A percentile compares a stretch with the other conserved stretches of the same genome.
These are phyloP conservation scores for Dictyostelium gargantuum DNA, from an alignment of 208 protist species.

Conservation along the genomic window DNA sequence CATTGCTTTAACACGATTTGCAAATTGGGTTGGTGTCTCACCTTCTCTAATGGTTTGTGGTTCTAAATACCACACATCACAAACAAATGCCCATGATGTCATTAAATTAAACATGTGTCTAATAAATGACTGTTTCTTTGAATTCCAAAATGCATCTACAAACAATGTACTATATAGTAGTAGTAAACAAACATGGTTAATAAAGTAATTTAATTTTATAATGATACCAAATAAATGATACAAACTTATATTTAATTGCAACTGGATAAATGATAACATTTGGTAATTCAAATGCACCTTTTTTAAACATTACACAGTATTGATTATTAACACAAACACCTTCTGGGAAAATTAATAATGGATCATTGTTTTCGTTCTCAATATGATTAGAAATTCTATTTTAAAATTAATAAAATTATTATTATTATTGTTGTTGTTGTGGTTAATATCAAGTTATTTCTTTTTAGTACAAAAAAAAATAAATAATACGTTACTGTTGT, in stretches of 20 bases:
- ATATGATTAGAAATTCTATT: conserved; percentile 74
- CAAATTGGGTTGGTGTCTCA: conserved; percentile 81
- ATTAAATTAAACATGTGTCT: conserved; percentile 84
- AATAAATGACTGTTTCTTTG: conserved; percentile 80
- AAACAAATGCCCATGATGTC: conserved; percentile 85
- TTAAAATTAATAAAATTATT: neutral
- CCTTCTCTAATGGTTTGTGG: conserved; percentile 58
- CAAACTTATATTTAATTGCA: conserved; percentile 88
- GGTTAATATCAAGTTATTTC: too few relatives aligned
- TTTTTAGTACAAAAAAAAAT: neutral
- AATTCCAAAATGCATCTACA: conserved; percentile 88
- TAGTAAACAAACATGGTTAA: too few relatives aligned
- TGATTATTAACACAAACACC: conserved; percentile 85
- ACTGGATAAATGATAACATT: conserved; percentile 77
- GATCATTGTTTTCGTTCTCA: conserved; percentile 66
- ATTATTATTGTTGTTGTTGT: too few relatives aligned
- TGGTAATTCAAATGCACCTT: conserved; percentile 82
- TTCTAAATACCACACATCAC: conserved; percentile 84
- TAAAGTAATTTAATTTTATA: neutral
- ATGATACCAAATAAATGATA: neutral
- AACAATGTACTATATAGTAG: conserved; percentile 78
- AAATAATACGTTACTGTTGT: conserved; percentile 52
- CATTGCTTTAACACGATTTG: conserved; percentile 80
- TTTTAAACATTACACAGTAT: conserved; percentile 85
- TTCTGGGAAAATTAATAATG: conserved; percentile 83